Base-by-base conservation (phyloP, 805 yeast species). In the Torulaspora quercuum region DNA sequence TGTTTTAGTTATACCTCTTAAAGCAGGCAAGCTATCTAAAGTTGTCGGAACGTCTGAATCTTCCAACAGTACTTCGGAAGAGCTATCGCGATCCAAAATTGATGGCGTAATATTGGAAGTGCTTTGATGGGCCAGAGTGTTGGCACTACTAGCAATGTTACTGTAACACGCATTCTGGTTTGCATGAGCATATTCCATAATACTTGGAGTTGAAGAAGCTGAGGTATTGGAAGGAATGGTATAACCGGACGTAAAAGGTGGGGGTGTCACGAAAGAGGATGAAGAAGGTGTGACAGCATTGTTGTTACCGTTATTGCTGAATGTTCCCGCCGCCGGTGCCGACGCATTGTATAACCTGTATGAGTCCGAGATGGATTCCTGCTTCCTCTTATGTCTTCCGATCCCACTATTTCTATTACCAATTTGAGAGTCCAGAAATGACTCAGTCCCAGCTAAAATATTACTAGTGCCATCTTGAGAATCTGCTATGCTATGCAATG, bases 321-420 rank as follows among this genome's bases (percentile, higher is more conserved):
- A 7, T 2, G 25, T 18, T 8, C 31, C 37, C 26, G 44, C 33
- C 4, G 24, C 33, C 7, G 36, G 18, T 11, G 32, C 31, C n/a
- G 41, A 36, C 20, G 37, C 33, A 9, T 39, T 30, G 34, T 44
- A 43, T 18, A 29, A 33, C 14, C 45, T 37, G 18, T 37, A 30
- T 15, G 45, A 25, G 13, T 59, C 64, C 2, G 62, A 51, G 6
- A 59, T 48, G 2, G 64, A 57, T 28, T 55, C 61, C 38, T 59
- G 63, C 30, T 57, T 57, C 25, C 48, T 54, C 38, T 42, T 51
- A 28, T 57, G 62, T 5, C 46, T 49, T 11, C 30, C 27, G 28
- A 34, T 15, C 13, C 37, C 31, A 11, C 37, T 39, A 16, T 23
- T 32, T 34, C 45, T 29, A 25, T 32, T 20, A 7, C 34, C 31